Conservation (phyloP, 1,284 basidiomycete species). For the Ustilago hordei region DNA sequence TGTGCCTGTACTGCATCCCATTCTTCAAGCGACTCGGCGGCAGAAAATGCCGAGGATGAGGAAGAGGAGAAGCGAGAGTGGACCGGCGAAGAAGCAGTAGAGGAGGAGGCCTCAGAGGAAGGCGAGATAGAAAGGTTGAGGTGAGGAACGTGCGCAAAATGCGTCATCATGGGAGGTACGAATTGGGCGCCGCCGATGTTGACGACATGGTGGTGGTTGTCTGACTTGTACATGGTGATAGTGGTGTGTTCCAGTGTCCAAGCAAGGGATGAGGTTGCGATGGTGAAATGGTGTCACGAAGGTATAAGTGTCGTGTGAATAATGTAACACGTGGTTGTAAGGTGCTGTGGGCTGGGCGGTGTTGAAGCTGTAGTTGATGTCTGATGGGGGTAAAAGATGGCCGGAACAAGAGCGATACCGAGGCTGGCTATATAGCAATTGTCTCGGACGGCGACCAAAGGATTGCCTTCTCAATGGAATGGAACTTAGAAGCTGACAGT, state of each 20-base stretch:
- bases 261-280: not conserved
- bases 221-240: slow-evolving; percentile 23
- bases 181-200: slow-evolving; percentile 39
- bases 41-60: slow-evolving; percentile 19
- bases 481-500: not conserved
- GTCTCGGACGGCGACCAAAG: not conserved
- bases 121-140: slow-evolving; percentile 27
- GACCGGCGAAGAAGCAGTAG: slow-evolving; percentile 22
- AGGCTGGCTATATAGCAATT: slow-evolving; percentile 5
- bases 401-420: not conserved
- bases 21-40: slow-evolving; percentile 22
- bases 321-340: not conserved
- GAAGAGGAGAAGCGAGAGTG: slow-evolving; percentile 42
- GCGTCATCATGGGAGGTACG: slow-evolving; percentile 43
- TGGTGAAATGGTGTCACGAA: not conserved
- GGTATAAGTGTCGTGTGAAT: not conserved
- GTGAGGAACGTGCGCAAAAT: slow-evolving; percentile 29
- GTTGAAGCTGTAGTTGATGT: slow-evolving; percentile 1
- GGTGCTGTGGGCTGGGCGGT: not conserved
- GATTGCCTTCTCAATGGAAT: not conserved
- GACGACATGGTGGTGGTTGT: slow-evolving; percentile 35
- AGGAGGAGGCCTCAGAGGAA: slow-evolving; percentile 33
- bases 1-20: slow-evolving; percentile 44
- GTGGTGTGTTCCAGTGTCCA: not conserved
- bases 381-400: not conserved